Evolutionary conservation across 78 protist genomes (phyloP).

Genomic region (Monocercomonoides exilis): DNA sequence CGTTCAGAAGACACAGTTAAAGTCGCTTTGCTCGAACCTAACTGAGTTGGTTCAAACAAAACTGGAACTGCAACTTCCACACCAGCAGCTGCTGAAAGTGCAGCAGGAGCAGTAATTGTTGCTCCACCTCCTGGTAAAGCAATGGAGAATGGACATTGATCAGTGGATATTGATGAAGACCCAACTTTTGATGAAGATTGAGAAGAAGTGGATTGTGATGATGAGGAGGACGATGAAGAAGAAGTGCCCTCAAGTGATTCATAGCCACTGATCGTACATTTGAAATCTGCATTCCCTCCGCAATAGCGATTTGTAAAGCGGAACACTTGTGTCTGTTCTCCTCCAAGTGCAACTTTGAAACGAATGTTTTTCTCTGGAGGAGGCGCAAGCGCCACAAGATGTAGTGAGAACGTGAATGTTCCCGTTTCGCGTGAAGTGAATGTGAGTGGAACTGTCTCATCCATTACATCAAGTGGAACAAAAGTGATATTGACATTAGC

Average conservation of each 20-base stretch:
- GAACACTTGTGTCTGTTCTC: constrained; percentile 24
- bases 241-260: not conserved
- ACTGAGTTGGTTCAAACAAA: constrained; percentile 42
- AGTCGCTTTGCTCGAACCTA: constrained; percentile 37
- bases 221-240: not conserved
- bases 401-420: not conserved
- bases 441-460: not conserved
- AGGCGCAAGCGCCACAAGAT: not conserved
- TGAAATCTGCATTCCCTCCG: constrained; percentile 1
- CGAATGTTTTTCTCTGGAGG: not conserved
- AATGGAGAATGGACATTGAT: not conserved
- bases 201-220: no score
- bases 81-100: constrained; percentile 20
- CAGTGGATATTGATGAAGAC: not conserved
- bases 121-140: not conserved
- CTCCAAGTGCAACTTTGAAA: not conserved
- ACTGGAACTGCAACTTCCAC: constrained; percentile 46
- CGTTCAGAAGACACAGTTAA: constrained; percentile 23
- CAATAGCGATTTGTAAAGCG: constrained; percentile 23
- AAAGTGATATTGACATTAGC: not conserved
- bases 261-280: not conserved
- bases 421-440: not conserved
- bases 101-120: not conserved
- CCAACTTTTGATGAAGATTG: not conserved
- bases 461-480: constrained; percentile 1